phyloP scores from a whole-genome alignment of 1,139 yeast species.

The Pichia norvegensis region DNA sequence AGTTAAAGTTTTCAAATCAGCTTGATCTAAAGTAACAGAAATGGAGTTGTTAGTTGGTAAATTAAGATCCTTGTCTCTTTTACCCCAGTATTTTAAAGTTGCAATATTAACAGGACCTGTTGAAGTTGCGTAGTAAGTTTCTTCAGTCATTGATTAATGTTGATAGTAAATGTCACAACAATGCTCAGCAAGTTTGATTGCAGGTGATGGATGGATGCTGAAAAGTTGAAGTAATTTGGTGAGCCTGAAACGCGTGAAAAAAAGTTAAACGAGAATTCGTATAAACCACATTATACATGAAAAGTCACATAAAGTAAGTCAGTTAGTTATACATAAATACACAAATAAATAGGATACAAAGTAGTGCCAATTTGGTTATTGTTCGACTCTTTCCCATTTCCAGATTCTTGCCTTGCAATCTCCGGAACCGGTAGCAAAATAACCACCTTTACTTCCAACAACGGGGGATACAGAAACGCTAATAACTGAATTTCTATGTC shows the following conservation, averaged over 20 bases:
- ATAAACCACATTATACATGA: too few relatives aligned
- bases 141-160: conserved; percentile 13
- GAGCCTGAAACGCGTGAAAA: neutral
- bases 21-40: conserved; percentile 86
- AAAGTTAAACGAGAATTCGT: too few relatives aligned
- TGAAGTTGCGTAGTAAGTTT: conserved; percentile 62
- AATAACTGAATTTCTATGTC: conserved; percentile 93
- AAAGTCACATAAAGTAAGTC: neutral
- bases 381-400: conserved; percentile 49
- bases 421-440: conserved; percentile 96
- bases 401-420: conserved; percentile 97
- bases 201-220: too few relatives aligned
- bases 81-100: conserved; percentile 90
- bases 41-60: conserved; percentile 94
- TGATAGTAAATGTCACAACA: neutral
- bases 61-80: conserved; percentile 78
- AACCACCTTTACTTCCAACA: conserved; percentile 58
- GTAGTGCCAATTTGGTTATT: neutral
- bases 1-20: conserved; percentile 83
- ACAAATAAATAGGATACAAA: neutral
- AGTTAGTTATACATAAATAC: neutral
- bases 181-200: neutral
- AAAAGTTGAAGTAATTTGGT: neutral
- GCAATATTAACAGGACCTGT: conserved; percentile 99
- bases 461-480: conserved; percentile 68